Percentiles rank a stretch among this genome's conserved stretches.
phyloP scores from a whole-genome alignment of 768 basidiomycete species.

The Amanita fuliginea region DNA sequence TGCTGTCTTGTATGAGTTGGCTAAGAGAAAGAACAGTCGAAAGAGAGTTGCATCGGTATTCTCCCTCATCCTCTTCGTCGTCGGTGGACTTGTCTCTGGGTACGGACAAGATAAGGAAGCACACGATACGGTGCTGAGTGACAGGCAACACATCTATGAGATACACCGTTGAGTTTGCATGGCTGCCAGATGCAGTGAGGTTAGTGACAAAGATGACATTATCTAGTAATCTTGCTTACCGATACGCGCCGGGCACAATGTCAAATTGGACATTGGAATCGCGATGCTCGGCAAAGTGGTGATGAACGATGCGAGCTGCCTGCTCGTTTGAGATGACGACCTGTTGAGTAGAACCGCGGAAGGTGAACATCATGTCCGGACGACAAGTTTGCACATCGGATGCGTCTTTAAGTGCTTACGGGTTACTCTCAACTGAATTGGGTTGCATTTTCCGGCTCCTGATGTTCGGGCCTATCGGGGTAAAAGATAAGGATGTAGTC shows the following conservation, averaged over 20 bases:
- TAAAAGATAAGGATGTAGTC: too few species aligned
- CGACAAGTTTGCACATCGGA: background rate
- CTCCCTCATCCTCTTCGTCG: background rate
- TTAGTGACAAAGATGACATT: background rate
- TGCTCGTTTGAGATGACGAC: background rate
- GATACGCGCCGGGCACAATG: background rate
- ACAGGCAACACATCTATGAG: conserved; percentile 7
- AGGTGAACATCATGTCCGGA: background rate
- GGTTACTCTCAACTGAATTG: too few species aligned
- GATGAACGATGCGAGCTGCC: background rate
- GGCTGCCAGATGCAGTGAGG: conserved; percentile 8
- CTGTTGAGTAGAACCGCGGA: background rate
- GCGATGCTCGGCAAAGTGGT: conserved; percentile 3
- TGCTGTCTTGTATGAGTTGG: conserved; percentile 27
- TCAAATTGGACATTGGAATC: background rate
- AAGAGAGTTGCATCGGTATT: conserved; percentile 26
- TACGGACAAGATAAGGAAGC: conserved; percentile 21
- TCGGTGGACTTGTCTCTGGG: conserved; percentile 1
- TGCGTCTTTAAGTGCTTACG: background rate
- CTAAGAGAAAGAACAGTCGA: conserved; percentile 28
- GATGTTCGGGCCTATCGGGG: too few species aligned
- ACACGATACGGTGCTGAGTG: conserved; percentile 6
- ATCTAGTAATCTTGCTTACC: background rate
- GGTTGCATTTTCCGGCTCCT: too few species aligned
- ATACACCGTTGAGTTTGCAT: conserved; percentile 7